phyloP scores from a whole-genome alignment of 768 basidiomycete genomes.

The Tricholoma terreum region DNA sequence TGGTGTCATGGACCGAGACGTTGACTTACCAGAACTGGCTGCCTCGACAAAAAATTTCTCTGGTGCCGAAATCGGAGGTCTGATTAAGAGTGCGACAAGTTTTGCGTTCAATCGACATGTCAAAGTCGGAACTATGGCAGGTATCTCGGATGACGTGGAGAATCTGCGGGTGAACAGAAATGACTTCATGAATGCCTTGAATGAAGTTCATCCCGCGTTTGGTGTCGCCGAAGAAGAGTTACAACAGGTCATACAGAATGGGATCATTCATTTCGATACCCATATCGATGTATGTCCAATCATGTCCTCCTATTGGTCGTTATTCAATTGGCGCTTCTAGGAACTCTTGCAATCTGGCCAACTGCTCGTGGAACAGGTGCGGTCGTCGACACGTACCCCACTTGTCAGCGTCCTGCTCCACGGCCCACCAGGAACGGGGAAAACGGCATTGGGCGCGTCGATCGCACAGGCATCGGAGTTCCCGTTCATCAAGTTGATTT shows the following conservation, averaged over 20 bases:
- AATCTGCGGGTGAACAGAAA: constrained; percentile 80
- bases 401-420: constrained; percentile 88
- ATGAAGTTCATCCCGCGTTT: constrained; percentile 94
- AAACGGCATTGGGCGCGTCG: constrained; percentile 91
- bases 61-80: constrained; percentile 92
- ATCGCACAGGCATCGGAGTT: constrained; percentile 92
- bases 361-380: constrained; percentile 92
- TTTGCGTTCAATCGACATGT: constrained; percentile 98
- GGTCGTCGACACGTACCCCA: constrained; percentile 84
- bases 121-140: constrained; percentile 96
- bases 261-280: constrained; percentile 85
- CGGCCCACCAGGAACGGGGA: constrained; percentile 88
- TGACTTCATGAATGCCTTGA: constrained; percentile 89
- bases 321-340: constrained; percentile 35
- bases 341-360: constrained; percentile 82
- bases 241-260: constrained; percentile 89
- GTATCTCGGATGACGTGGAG: constrained; percentile 94
- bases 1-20: constrained; percentile 83
- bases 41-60: constrained; percentile 92
- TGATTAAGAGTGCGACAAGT: constrained; percentile 97
- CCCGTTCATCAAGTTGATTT: constrained; percentile 97
- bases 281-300: constrained; percentile 67
- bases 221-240: constrained; percentile 98
- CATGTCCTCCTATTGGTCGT: neutral
- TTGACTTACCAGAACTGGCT: constrained; percentile 82